A percentile compares a stretch with the other conserved stretches of the same genome.
Evolutionary conservation across 73 alveolate genomes (phyloP).

Genomic region (Effrenium voratum): DNA sequence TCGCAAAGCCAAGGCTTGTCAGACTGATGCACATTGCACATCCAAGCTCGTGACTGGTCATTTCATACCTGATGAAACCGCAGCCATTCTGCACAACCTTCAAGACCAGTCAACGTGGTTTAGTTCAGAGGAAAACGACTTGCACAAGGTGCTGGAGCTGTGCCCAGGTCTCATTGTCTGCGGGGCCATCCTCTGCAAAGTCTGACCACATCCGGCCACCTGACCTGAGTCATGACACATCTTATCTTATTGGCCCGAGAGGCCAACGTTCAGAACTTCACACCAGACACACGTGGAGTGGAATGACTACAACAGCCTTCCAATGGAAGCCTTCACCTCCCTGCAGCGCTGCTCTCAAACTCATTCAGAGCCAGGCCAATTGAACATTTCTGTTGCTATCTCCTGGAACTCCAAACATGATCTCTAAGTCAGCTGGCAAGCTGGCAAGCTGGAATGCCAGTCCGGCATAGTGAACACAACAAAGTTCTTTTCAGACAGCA

Average conservation of each 20-base stretch:
- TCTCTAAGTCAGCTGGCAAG: not conserved
- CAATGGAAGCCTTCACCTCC: no score
- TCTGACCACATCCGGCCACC: conserved; percentile 86
- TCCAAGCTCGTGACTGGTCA: not conserved
- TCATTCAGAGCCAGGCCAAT: not conserved
- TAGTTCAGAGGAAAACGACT: not conserved
- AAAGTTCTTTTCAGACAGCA: conserved; percentile 71
- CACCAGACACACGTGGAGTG: no score
- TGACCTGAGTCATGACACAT: not conserved
- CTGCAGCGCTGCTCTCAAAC: no score
- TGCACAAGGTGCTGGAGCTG: conserved; percentile 13
- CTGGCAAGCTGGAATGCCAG: not conserved
- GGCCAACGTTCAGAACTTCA: no score
- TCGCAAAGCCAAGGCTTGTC: not conserved
- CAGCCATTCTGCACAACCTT: not conserved
- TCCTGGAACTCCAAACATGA: not conserved
- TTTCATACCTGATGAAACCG: not conserved
- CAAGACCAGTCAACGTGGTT: not conserved
- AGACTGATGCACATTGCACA: not conserved
- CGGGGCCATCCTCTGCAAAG: conserved; percentile 53
- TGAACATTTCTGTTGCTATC: conserved; percentile 58
- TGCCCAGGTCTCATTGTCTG: conserved; percentile 65
- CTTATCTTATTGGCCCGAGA: no score
- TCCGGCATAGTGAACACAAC: conserved; percentile 76
- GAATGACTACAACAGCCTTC: no score